A percentile compares a stretch with the other conserved stretches of the same genome.
These are phyloP conservation scores for Petunia axillaris DNA, from an alignment of 257 asterid species.

Conservation along the genomic window DNA sequence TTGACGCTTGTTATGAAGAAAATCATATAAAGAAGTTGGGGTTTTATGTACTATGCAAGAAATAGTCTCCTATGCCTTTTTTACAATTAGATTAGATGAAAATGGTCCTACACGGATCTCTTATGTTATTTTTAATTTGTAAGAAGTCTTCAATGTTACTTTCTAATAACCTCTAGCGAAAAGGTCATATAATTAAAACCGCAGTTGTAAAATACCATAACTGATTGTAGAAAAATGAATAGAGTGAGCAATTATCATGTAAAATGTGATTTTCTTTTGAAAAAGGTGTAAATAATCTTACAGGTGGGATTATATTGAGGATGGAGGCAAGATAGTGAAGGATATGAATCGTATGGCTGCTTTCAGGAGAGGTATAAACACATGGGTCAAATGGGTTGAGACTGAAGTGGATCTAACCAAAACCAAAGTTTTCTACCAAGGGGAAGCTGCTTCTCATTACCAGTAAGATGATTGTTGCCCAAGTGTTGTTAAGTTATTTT, in stretches of 20 bases:
- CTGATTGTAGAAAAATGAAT: background rate
- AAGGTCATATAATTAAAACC: too few relatives aligned
- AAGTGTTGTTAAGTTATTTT: too few relatives aligned
- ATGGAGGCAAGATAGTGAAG: slow-evolving; percentile 25
- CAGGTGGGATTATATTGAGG: slow-evolving; percentile 43
- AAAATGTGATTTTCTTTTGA: background rate
- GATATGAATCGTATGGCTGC: slow-evolving; percentile 40
- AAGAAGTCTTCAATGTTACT: too few relatives aligned
- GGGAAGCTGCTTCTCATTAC: slow-evolving; percentile 42
- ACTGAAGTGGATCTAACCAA: slow-evolving; percentile 32
- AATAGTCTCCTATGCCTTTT: too few relatives aligned
- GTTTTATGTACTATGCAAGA: background rate
- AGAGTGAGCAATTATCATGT: background rate
- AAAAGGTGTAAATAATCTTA: background rate
- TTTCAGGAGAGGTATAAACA: slow-evolving; percentile 35
- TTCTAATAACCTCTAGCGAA: too few relatives aligned
- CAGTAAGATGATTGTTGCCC: slow-evolving; percentile 30
- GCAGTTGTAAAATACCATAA: too few relatives aligned
- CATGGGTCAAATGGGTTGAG: slow-evolving; percentile 45
- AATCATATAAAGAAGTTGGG: background rate
- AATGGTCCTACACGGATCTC: too few relatives aligned
- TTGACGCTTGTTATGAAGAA: background rate
- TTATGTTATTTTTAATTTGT: too few relatives aligned
- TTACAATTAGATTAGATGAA: too few relatives aligned
- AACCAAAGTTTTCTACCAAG: slow-evolving; percentile 45